These are phyloP conservation scores for Cladobotryum mycophilum DNA, from an alignment of 2,329 filamentous ascomycete species.

Conservation along the genomic window DNA sequence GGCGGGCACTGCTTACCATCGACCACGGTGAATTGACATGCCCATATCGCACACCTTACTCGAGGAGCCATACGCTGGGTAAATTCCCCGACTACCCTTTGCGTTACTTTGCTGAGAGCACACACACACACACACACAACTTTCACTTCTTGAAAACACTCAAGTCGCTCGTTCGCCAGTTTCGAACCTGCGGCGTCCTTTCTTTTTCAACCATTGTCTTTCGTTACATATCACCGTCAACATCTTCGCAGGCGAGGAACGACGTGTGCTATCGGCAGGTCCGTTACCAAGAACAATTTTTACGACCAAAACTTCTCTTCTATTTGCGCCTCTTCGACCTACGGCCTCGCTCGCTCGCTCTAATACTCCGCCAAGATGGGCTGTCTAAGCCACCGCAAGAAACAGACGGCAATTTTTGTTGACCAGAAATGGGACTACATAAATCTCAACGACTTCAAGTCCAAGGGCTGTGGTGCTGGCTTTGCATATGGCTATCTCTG, in stretches of 20 bases:
- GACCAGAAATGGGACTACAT: constrained; percentile 97
- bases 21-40: not conserved
- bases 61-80: not conserved
- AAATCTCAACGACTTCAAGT: constrained; percentile 70
- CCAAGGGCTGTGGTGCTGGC: constrained; percentile 66
- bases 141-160: not conserved
- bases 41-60: not conserved
- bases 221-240: constrained; percentile 30
- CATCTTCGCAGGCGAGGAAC: constrained; percentile 45
- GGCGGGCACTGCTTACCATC: not conserved
- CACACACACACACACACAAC: not conserved
- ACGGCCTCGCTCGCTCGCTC: not conserved
- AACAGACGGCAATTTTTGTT: constrained; percentile 59
- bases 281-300: constrained; percentile 20
- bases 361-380: constrained; percentile 48
- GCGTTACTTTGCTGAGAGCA: not conserved
- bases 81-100: not conserved
- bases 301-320: constrained; percentile 3
- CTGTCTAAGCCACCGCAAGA: constrained; percentile 56
- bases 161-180: not conserved
- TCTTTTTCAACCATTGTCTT: not conserved
- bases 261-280: constrained; percentile 39
- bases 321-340: constrained; percentile 9
- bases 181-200: not conserved
- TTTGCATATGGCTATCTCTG: constrained; percentile 83